phyloP scores from a whole-genome alignment of 371 early-diverging fungal species.

The Mucor saturninus region DNA sequence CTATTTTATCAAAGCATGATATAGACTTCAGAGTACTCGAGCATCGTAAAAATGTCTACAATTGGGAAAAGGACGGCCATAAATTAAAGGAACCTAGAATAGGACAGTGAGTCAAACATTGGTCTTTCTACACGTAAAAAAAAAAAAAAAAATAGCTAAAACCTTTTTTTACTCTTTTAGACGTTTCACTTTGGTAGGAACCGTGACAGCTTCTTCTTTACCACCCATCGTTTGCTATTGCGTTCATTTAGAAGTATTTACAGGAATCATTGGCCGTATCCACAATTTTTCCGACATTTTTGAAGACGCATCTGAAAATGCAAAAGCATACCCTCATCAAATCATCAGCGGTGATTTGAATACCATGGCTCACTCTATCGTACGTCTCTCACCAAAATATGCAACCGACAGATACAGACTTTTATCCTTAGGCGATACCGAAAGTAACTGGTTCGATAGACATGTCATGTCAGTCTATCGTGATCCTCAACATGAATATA shows the following conservation, averaged over 20 bases:
- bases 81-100: constrained; percentile 67
- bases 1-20: constrained; percentile 74
- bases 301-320: constrained; percentile 54
- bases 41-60: constrained; percentile 70
- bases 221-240: constrained; percentile 64
- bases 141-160: background rate
- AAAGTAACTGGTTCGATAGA: constrained; percentile 76
- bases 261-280: constrained; percentile 72
- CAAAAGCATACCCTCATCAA: constrained; percentile 61
- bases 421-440: constrained; percentile 67
- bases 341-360: constrained; percentile 81
- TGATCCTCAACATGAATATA: constrained; percentile 27
- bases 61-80: constrained; percentile 76
- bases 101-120: constrained; percentile 47
- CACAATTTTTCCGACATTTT: constrained; percentile 73
- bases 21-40: constrained; percentile 65
- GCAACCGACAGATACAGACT: constrained; percentile 71
- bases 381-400: constrained; percentile 70
- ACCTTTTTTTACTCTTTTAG: constrained; percentile 26
- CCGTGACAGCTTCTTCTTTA: constrained; percentile 48
- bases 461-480: constrained; percentile 46
- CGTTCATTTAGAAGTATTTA: constrained; percentile 82
- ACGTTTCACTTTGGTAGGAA: constrained; percentile 62
- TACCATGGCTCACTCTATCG: constrained; percentile 83
- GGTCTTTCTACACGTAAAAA: too few species aligned